Percentiles rank a stretch among this genome's conserved stretches.
Conservation (phyloP, 2,329 filamentous ascomycete species). For the Lachnellula willkommii region DNA sequence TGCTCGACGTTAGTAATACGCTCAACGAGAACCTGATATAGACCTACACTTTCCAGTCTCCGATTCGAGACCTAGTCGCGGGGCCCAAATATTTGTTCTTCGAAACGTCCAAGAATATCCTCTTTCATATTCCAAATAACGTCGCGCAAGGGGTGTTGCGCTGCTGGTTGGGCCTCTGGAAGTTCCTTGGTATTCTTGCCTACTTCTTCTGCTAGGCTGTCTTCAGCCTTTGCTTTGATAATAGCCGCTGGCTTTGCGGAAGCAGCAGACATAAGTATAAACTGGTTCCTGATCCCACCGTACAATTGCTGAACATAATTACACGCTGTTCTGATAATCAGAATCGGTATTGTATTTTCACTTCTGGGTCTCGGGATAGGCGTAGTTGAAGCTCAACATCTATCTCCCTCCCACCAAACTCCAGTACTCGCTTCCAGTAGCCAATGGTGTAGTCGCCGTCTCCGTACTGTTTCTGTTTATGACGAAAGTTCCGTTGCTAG, state of each 20-base stretch:
- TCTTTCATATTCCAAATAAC: constrained; percentile 4
- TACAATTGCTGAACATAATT: constrained; percentile 17
- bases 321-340: constrained; percentile 18
- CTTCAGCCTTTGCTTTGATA: neutral
- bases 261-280: neutral
- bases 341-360: constrained; percentile 16
- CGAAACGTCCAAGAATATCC: neutral
- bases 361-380: constrained; percentile 59
- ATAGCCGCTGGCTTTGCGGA: neutral
- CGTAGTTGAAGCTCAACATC: constrained; percentile 59
- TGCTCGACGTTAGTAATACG: neutral
- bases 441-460: constrained; percentile 52
- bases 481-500: constrained; percentile 56
- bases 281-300: constrained; percentile 15
- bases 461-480: constrained; percentile 49
- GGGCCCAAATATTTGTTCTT: neutral
- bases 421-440: constrained; percentile 17
- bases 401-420: constrained; percentile 14
- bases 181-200: neutral
- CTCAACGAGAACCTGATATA: neutral
- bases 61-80: constrained; percentile 19
- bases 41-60: constrained; percentile 21
- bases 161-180: neutral
- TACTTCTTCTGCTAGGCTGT: neutral
- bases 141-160: neutral